Conservation (phyloP, 305 asterid species). For the Fraxinus albicans region DNA sequence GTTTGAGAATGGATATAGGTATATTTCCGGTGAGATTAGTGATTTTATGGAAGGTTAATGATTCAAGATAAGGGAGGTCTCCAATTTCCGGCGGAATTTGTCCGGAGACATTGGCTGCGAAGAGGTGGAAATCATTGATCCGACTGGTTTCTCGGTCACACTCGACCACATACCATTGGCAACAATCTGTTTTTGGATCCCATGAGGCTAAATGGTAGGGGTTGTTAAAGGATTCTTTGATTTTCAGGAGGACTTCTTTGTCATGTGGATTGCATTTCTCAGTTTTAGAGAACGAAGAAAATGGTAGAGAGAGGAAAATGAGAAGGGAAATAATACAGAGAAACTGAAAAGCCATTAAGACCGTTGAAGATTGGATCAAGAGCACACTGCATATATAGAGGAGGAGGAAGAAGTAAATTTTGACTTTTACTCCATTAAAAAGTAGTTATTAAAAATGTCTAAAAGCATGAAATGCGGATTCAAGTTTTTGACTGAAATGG, state of each 20-base stretch:
- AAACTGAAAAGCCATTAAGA: neutral
- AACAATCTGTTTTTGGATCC: neutral
- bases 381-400: neutral
- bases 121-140: neutral
- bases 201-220: conserved; percentile 1
- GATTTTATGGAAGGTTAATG: neutral
- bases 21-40: conserved; percentile 4
- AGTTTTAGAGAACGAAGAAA: neutral
- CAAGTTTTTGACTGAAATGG: neutral
- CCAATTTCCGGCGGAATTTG: neutral
- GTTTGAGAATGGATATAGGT: neutral
- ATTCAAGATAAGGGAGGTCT: neutral
- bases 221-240: neutral
- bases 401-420: neutral
- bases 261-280: neutral
- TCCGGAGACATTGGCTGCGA: conserved; percentile 1
- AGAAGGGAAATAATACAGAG: neutral
- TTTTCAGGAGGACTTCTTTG: neutral
- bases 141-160: conserved; percentile 1
- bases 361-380: neutral
- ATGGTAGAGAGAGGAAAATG: neutral
- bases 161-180: neutral
- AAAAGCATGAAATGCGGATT: neutral
- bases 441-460: neutral
- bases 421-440: neutral